Conservation (phyloP, 352 stramenopile species). For the Phytophthora europaea region DNA sequence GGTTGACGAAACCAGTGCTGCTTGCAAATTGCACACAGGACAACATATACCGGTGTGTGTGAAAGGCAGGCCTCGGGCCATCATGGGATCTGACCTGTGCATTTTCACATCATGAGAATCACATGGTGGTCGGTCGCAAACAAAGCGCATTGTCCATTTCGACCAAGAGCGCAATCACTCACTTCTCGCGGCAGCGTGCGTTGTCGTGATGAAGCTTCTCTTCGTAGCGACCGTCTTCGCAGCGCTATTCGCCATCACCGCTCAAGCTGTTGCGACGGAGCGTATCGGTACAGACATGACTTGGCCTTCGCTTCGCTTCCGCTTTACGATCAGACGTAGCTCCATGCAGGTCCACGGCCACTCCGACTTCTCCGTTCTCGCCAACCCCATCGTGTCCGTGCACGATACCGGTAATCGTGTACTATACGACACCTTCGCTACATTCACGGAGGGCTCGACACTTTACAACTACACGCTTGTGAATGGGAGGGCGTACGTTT, state of each 20-base stretch:
- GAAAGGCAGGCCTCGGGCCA: slow-evolving; percentile 18
- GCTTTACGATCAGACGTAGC: slow-evolving; percentile 44
- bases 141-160: slow-evolving; percentile 19
- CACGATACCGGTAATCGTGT: slow-evolving; percentile 17
- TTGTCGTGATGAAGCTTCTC: not conserved
- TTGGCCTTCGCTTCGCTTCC: slow-evolving; percentile 39
- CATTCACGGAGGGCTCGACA: slow-evolving; percentile 28
- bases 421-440: slow-evolving; percentile 38
- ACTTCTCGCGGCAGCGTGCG: not conserved
- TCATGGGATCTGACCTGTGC: slow-evolving; percentile 25
- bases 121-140: not conserved
- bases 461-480: slow-evolving; percentile 40
- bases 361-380: slow-evolving; percentile 43
- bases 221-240: slow-evolving; percentile 1
- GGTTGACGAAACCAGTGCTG: slow-evolving; percentile 10
- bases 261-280: not conserved
- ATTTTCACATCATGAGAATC: not conserved
- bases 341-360: slow-evolving; percentile 41
- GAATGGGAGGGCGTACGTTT: slow-evolving; percentile 35
- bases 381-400: slow-evolving; percentile 26
- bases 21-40: slow-evolving; percentile 1
- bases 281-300: no score
- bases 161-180: not conserved
- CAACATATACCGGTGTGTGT: not conserved
- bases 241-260: not conserved